Evolutionary conservation across 768 basidiomycete species (phyloP).

Genomic region (Amyloporia xantha): DNA sequence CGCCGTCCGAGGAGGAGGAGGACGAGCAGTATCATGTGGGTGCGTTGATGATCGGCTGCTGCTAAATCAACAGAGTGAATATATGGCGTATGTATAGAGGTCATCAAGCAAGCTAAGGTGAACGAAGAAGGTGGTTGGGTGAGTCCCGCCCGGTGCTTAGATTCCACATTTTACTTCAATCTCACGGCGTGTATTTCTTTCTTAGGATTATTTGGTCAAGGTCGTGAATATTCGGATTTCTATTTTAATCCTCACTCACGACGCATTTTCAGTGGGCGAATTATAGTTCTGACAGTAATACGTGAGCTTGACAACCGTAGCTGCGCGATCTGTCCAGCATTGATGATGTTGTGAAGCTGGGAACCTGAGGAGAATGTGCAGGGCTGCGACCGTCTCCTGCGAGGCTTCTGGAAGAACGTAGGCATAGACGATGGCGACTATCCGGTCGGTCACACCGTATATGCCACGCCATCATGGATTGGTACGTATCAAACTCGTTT

Average conservation of each 20-base stretch:
- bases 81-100: constrained; percentile 35
- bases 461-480: constrained; percentile 51
- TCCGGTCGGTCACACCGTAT: constrained; percentile 34
- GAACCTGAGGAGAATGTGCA: constrained; percentile 57
- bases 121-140: constrained; percentile 47
- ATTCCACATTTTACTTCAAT: not conserved
- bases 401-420: constrained; percentile 52
- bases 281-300: constrained; percentile 51
- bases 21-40: constrained; percentile 13
- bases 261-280: constrained; percentile 52
- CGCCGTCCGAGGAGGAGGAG: constrained; percentile 6
- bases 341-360: constrained; percentile 45
- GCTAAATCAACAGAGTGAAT: too few species aligned
- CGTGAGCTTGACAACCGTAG: constrained; percentile 29
- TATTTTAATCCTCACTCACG: not conserved
- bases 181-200: not conserved
- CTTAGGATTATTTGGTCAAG: constrained; percentile 64
- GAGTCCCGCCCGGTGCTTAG: too few species aligned
- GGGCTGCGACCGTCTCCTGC: constrained; percentile 49
- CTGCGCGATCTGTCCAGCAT: not conserved
- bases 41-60: constrained; percentile 1
- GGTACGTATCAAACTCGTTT: constrained; percentile 30
- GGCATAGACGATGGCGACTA: constrained; percentile 55
- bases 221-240: constrained; percentile 28
- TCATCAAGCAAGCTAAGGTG: constrained; percentile 54